Evolutionary conservation across 495 filamentous ascomycete species (phyloP).

Genomic region (Aspergillus egyptiacus): DNA sequence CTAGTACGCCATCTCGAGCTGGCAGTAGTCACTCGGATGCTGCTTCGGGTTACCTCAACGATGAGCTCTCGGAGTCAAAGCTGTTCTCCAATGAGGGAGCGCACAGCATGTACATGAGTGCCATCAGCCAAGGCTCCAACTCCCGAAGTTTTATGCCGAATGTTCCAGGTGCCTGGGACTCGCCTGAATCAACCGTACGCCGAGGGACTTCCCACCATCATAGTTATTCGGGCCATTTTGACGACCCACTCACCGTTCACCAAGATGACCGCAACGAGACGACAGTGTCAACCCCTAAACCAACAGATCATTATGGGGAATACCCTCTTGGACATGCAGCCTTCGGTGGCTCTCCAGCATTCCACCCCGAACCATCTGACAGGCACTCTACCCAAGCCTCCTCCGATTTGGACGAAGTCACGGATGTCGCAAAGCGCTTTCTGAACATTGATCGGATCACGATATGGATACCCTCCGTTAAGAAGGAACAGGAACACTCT

Average conservation of each 20-base stretch:
- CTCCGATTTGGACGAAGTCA: constrained; percentile 16
- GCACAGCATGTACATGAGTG: constrained; percentile 93
- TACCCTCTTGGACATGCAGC: constrained; percentile 13
- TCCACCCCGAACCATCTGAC: constrained; percentile 15
- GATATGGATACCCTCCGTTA: constrained; percentile 32
- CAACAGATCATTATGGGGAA: constrained; percentile 18
- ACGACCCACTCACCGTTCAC: neutral
- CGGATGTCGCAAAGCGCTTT: constrained; percentile 31
- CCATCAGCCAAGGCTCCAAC: constrained; percentile 43
- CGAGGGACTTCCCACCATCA: neutral
- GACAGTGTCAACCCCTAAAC: constrained; percentile 26
- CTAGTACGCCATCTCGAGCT: constrained; percentile 18
- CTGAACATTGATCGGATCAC: constrained; percentile 31
- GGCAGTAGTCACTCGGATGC: constrained; percentile 23
- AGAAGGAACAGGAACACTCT: constrained; percentile 5
- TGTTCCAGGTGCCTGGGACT: constrained; percentile 61
- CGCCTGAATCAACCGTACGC: constrained; percentile 20
- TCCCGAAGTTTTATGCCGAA: constrained; percentile 36
- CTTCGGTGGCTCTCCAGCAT: constrained; percentile 7
- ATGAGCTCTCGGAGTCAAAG: constrained; percentile 63
- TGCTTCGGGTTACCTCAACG: constrained; percentile 22
- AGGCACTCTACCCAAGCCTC: constrained; percentile 19
- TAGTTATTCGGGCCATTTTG: neutral
- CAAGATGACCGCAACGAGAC: constrained; percentile 14
- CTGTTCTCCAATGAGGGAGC: constrained; percentile 88